A percentile compares a stretch with the other conserved stretches of the same genome.
These are phyloP conservation scores for Xenoacremonium recifei DNA, from an alignment of 2,329 filamentous ascomycete genomes.

Conservation along the genomic window DNA sequence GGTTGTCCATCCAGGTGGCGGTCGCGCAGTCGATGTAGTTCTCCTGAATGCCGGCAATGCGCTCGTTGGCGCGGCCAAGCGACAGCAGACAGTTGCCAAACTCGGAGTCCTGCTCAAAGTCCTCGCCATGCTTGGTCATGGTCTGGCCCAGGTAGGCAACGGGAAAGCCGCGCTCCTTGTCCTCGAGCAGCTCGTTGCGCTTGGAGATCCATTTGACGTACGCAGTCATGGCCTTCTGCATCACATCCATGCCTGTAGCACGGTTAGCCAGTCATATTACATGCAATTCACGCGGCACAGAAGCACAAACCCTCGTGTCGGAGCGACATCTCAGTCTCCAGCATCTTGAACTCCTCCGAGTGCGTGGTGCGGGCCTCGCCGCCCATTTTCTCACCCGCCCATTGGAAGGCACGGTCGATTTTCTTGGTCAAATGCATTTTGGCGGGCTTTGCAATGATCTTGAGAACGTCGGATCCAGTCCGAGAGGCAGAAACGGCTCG, in stretches of 20 bases:
- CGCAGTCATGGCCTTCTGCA: constrained; percentile 79
- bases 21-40: constrained; percentile 76
- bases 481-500: constrained; percentile 10
- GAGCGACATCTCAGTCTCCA: constrained; percentile 88
- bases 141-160: constrained; percentile 76
- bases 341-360: constrained; percentile 84
- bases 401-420: constrained; percentile 94
- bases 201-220: constrained; percentile 89
- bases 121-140: constrained; percentile 87
- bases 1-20: constrained; percentile 83
- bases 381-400: constrained; percentile 96
- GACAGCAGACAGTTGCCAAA: constrained; percentile 83
- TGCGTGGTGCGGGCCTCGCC: constrained; percentile 82
- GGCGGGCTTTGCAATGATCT: constrained; percentile 7
- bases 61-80: constrained; percentile 83
- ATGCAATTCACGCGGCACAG: neutral
- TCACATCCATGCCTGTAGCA: constrained; percentile 75
- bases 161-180: constrained; percentile 83
- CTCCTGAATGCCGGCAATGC: constrained; percentile 82
- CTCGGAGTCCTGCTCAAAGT: constrained; percentile 87
- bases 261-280: neutral
- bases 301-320: constrained; percentile 73
- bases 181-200: constrained; percentile 74
- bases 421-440: constrained; percentile 71
- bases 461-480: constrained; percentile 22